A percentile compares a stretch with the other conserved stretches of the same genome.
Evolutionary conservation across 192 early-diverging fungal species (phyloP).

Genomic region (Mortierella alpina): DNA sequence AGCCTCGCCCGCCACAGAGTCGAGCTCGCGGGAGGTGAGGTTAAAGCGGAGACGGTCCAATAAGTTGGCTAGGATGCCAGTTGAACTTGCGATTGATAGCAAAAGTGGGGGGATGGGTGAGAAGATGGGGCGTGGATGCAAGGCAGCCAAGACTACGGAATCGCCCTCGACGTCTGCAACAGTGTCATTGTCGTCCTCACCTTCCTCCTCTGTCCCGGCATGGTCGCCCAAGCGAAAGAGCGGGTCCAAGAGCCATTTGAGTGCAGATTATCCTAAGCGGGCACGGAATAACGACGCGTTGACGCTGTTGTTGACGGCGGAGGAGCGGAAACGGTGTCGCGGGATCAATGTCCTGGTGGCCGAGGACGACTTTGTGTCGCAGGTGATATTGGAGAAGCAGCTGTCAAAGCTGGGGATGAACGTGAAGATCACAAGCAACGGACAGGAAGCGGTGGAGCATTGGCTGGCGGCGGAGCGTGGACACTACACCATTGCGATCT

Average conservation of each 20-base stretch:
- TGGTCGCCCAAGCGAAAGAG: neutral
- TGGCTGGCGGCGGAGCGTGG: conserved; percentile 39
- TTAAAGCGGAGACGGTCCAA: conserved; percentile 15
- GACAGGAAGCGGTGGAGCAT: conserved; percentile 40
- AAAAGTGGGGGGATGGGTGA: neutral
- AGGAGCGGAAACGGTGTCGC: conserved; percentile 24
- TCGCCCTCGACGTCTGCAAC: neutral
- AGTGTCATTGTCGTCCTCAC: neutral
- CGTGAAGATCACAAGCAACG: conserved; percentile 43
- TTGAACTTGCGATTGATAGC: neutral
- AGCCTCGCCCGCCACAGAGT: neutral
- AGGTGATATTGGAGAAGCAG: conserved; percentile 54
- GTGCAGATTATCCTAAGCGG: conserved; percentile 12
- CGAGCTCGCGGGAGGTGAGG: no score
- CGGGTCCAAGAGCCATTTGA: neutral
- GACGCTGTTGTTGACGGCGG: conserved; percentile 28
- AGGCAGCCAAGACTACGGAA: neutral
- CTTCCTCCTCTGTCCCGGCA: neutral
- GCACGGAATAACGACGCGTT: conserved; percentile 48
- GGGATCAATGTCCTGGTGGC: conserved; percentile 47
- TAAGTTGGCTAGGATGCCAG: neutral
- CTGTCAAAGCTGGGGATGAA: conserved; percentile 49
- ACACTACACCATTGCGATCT: conserved; percentile 46
- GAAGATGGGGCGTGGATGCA: neutral
- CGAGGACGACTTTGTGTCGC: conserved; percentile 49